A percentile compares a stretch with the other conserved stretches of the same genome.
phyloP scores from a whole-genome alignment of 2,329 filamentous ascomycete genomes.

The Achaetomium macrosporum region DNA sequence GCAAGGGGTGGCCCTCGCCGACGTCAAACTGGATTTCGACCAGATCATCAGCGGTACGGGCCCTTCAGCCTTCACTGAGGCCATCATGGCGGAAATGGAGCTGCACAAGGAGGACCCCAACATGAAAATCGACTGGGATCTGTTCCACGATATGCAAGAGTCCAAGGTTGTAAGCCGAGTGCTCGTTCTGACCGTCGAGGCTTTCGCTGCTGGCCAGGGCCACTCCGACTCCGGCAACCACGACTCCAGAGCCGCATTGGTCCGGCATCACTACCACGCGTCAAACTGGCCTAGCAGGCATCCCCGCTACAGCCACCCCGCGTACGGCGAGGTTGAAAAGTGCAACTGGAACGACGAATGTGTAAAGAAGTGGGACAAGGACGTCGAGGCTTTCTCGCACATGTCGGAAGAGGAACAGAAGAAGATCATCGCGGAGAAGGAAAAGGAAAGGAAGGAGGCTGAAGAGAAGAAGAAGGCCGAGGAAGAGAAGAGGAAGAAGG shows the following conservation, averaged over 20 bases:
- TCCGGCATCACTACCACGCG: slow-evolving; percentile 71
- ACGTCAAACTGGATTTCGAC: slow-evolving; percentile 64
- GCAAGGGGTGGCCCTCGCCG: slow-evolving; percentile 52
- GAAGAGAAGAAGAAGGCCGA: slow-evolving; percentile 25
- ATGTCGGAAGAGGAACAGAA: slow-evolving; percentile 56
- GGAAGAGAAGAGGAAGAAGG: slow-evolving; percentile 27
- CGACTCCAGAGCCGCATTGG: slow-evolving; percentile 57
- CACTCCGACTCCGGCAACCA: slow-evolving; percentile 69
- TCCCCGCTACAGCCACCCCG: slow-evolving; percentile 60
- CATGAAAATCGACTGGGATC: slow-evolving; percentile 51
- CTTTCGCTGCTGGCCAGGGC: slow-evolving; percentile 66
- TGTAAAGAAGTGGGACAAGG: slow-evolving; percentile 59
- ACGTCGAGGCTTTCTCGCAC: slow-evolving; percentile 54
- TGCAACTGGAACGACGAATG: slow-evolving; percentile 66
- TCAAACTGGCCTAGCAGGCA: slow-evolving; percentile 65
- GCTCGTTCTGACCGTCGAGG: slow-evolving; percentile 63
- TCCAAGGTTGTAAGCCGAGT: slow-evolving; percentile 60
- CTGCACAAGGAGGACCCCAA: slow-evolving; percentile 33
- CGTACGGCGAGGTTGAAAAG: slow-evolving; percentile 63
- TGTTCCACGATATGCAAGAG: slow-evolving; percentile 60
- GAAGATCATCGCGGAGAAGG: slow-evolving; percentile 37
- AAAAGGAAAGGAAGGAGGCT: slow-evolving; percentile 28
- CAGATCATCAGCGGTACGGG: slow-evolving; percentile 69
- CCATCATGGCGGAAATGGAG: slow-evolving; percentile 60
- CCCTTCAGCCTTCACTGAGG: slow-evolving; percentile 62